Evolutionary conservation across 176 grass and related monocot species (phyloP), one percentile per base, ranked within the genome.

Genomic region (Phoenix roebelenii): DNA sequence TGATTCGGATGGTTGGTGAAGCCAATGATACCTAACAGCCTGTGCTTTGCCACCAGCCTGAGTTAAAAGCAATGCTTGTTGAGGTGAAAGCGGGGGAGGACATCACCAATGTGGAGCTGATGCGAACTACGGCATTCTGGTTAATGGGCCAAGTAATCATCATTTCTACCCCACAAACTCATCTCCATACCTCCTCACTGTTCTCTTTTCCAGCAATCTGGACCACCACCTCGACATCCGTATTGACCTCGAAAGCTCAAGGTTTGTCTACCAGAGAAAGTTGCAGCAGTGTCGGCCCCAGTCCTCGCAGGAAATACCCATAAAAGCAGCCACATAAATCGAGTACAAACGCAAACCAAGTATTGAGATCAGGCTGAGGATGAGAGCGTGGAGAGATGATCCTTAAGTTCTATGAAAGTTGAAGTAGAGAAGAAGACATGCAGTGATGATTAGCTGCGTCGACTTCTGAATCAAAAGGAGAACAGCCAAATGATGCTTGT

Each of bases 401-500:
- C 18, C 58, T 60, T 35, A 5, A 18, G 24, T 20, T 60, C 39
- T 60, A 60, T n/a, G 28, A 15, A 18, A 60, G 58, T n/a, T 20
- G 39, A 39, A 60, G 18, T 3, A n/a, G 58, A 60, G 23, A 60
- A 60, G 58, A 19, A 18, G 25, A 60, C 58, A 39, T 32, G 18
- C 17, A 35, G 17, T 39, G 58, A 60, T 60, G 58, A 60, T 60
- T 30, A 60, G 58, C n/a, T 60, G 25, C 26, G 30, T 24, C n/a
- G 26, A 23, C 30, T 15, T 60, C 28, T 10, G 15, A 19, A 60
- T 35, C 25, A 35, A 7, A 17, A 32, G 58, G 16, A 60, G 39
- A 60, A 26, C 58, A 18, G 5, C 25, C 58, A 60, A 15, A 44
- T 39, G 26, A 60, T 60, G 58, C 58, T 60, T 18, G 5, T 39